Conservation (phyloP, 108 stramenopile genomes). For the Skeletonema menzelii region DNA sequence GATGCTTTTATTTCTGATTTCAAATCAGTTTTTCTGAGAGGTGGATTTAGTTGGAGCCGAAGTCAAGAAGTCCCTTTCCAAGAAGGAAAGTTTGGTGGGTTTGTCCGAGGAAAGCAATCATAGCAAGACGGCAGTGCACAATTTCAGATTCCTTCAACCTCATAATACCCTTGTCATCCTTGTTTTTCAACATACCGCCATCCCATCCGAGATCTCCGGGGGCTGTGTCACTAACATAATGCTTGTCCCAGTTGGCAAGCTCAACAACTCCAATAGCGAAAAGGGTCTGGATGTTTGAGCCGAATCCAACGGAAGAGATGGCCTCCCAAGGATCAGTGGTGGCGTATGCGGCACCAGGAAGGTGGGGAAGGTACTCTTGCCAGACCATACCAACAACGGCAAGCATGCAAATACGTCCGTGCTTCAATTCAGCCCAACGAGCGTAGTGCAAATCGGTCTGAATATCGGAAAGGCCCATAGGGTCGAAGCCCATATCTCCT, state of each 20-base stretch:
- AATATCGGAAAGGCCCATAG: slow-evolving; percentile 92
- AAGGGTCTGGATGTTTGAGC: slow-evolving; percentile 79
- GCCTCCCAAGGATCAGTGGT: slow-evolving; percentile 82
- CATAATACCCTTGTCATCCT: slow-evolving; percentile 43
- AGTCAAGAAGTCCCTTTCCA: slow-evolving; percentile 71
- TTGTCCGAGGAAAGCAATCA: slow-evolving; percentile 88
- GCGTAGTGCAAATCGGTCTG: slow-evolving; percentile 85
- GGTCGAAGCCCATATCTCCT: slow-evolving; percentile 96
- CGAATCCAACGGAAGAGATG: slow-evolving; percentile 69
- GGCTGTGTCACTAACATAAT: slow-evolving; percentile 71
- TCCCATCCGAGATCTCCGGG: slow-evolving; percentile 82
- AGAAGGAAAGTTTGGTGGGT: slow-evolving; percentile 85
- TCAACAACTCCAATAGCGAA: slow-evolving; percentile 72
- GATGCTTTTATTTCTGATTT: background rate
- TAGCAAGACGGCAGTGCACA: slow-evolving; percentile 89
- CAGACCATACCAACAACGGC: slow-evolving; percentile 83
- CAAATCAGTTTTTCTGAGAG: background rate
- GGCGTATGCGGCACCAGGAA: slow-evolving; percentile 79
- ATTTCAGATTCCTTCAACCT: slow-evolving; percentile 64
- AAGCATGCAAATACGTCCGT: slow-evolving; percentile 79
- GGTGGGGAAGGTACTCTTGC: slow-evolving; percentile 77
- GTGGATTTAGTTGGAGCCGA: slow-evolving; percentile 4
- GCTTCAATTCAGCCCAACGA: slow-evolving; percentile 89
- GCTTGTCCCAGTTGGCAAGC: slow-evolving; percentile 60
- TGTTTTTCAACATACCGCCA: slow-evolving; percentile 41